phyloP scores from a whole-genome alignment of 176 grass and related monocot species.

The Bonia amplexicaulis region DNA sequence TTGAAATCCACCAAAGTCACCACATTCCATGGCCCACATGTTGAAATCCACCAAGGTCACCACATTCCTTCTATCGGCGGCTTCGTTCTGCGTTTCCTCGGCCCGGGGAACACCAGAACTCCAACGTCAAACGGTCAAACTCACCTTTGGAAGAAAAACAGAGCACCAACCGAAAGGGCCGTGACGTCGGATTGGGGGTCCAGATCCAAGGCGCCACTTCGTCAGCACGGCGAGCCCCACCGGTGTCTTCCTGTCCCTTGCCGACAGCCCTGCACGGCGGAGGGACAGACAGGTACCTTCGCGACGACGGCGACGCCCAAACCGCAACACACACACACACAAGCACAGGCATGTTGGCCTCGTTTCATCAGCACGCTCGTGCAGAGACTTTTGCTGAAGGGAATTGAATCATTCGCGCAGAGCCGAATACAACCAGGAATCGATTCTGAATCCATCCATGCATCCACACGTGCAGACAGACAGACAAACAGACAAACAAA shows the following conservation, averaged over 20 bases:
- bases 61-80: neutral
- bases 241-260: slow-evolving; percentile 44
- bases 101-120: slow-evolving; percentile 28
- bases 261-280: slow-evolving; percentile 35
- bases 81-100: neutral
- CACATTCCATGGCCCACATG: neutral
- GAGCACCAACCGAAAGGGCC: slow-evolving; percentile 32
- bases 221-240: slow-evolving; percentile 40
- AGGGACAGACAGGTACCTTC: slow-evolving; percentile 9
- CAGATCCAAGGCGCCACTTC: neutral
- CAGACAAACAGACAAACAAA: neutral
- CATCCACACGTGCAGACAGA: neutral
- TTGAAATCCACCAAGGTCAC: neutral
- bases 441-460: neutral
- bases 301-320: slow-evolving; percentile 34
- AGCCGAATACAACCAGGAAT: neutral
- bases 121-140: slow-evolving; percentile 24
- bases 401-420: neutral
- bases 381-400: neutral
- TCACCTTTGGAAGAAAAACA: neutral
- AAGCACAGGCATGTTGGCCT: neutral
- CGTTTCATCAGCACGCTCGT: neutral
- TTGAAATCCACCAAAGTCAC: too few relatives aligned
- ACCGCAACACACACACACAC: neutral
- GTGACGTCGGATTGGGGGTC: neutral